Conservation (phyloP, 208 protist genomes). For the Trichomonas gallinae region DNA sequence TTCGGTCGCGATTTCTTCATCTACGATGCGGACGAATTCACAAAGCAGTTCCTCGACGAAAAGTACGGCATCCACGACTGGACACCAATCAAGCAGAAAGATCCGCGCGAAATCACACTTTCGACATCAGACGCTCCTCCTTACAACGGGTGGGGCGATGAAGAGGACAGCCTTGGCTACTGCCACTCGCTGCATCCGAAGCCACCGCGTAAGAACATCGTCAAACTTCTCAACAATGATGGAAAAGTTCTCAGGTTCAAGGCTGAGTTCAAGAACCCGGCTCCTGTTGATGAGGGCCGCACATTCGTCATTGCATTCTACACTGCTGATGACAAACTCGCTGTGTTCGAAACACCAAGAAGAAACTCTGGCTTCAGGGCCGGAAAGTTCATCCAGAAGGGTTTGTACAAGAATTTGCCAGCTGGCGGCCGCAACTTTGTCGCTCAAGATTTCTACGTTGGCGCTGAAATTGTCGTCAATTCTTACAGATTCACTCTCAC, state of each 20-base stretch:
- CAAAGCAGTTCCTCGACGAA: conserved; percentile 62
- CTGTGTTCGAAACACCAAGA: conserved; percentile 25
- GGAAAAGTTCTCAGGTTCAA: conserved; percentile 25
- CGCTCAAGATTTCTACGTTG: conserved; percentile 19
- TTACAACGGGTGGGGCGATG: conserved; percentile 3
- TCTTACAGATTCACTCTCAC: not conserved
- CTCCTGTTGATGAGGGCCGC: conserved; percentile 21
- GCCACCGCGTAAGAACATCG: not conserved
- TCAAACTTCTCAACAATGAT: not conserved
- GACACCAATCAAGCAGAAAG: not conserved
- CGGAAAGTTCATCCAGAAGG: conserved; percentile 34
- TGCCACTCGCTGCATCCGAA: not conserved
- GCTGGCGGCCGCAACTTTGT: not conserved
- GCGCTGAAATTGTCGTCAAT: not conserved
- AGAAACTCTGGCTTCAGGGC: conserved; percentile 37
- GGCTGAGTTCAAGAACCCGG: conserved; percentile 24
- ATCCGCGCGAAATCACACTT: not conserved
- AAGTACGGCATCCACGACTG: not conserved
- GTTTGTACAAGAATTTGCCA: not conserved
- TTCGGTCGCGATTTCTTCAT: conserved; percentile 67
- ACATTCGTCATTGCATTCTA: conserved; percentile 30
- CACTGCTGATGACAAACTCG: conserved; percentile 22
- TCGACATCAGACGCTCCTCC: not conserved
- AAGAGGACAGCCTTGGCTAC: not conserved
- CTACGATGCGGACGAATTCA: conserved; percentile 75